These are phyloP conservation scores for Trametes coccinea DNA, from an alignment of 768 basidiomycete genomes.

Conservation along the genomic window DNA sequence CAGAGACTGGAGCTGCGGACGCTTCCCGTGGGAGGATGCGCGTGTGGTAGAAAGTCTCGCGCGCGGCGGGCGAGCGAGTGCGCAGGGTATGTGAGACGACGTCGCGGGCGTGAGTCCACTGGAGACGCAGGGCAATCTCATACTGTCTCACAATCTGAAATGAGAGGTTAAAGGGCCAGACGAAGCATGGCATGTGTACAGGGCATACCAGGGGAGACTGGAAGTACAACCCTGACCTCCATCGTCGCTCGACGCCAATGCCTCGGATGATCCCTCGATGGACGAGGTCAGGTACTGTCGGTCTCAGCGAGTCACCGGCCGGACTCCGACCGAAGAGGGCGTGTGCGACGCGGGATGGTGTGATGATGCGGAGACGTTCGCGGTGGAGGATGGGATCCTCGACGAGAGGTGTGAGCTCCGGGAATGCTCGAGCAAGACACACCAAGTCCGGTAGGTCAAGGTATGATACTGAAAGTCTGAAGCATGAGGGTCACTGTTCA, in stretches of 20 bases:
- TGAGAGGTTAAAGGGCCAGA: not conserved
- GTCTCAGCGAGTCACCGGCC: conserved; percentile 57
- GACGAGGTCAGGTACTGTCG: conserved; percentile 65
- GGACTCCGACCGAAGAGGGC: conserved; percentile 61
- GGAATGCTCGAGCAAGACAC: conserved; percentile 48
- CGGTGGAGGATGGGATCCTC: conserved; percentile 65
- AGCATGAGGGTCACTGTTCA: not conserved
- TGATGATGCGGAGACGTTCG: conserved; percentile 57
- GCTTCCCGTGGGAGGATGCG: conserved; percentile 67
- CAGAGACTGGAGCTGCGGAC: conserved; percentile 55
- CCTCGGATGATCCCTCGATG: conserved; percentile 73
- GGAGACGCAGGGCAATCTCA: conserved; percentile 54
- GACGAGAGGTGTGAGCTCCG: conserved; percentile 49
- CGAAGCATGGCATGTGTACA: not conserved
- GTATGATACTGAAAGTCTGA: conserved; percentile 53
- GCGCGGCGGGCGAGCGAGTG: conserved; percentile 39
- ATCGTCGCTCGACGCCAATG: conserved; percentile 61
- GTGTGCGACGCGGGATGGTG: conserved; percentile 68
- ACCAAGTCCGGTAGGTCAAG: conserved; percentile 74
- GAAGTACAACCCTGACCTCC: conserved; percentile 67
- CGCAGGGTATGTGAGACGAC: conserved; percentile 57
- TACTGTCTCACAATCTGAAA: conserved; percentile 67
- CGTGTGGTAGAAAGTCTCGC: conserved; percentile 47
- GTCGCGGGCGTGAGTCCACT: conserved; percentile 53
- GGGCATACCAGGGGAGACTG: conserved; percentile 57